These are phyloP conservation scores for Lachnellula occidentalis DNA, from an alignment of 2,329 filamentous ascomycete species.

Conservation along the genomic window DNA sequence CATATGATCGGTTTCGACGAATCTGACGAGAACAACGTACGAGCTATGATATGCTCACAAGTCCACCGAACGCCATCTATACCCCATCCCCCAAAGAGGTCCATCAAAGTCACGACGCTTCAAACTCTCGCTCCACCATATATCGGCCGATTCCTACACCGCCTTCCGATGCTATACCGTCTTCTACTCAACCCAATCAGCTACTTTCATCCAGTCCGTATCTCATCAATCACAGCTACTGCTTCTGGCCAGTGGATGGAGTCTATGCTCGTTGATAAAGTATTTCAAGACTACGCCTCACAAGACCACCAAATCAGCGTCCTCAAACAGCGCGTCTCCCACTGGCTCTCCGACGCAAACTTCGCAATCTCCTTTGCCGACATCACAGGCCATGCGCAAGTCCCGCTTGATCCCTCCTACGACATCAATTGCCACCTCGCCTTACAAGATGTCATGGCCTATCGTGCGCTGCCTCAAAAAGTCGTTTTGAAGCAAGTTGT, in stretches of 20 bases:
- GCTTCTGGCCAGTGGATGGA: constrained; percentile 47
- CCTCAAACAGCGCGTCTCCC: constrained; percentile 41
- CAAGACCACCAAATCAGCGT: constrained; percentile 39
- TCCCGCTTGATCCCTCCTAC: constrained; percentile 43
- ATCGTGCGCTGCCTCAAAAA: constrained; percentile 39
- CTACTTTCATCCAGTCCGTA: constrained; percentile 47
- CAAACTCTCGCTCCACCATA: constrained; percentile 37
- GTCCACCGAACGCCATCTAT: constrained; percentile 44
- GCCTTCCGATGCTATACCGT: constrained; percentile 44
- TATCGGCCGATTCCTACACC: constrained; percentile 41
- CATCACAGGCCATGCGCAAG: constrained; percentile 40
- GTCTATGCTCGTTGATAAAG: constrained; percentile 39
- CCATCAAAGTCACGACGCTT: constrained; percentile 44
- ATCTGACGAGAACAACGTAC: constrained; percentile 38
- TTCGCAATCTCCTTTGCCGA: constrained; percentile 44
- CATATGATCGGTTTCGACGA: constrained; percentile 32
- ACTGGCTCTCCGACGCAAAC: constrained; percentile 47
- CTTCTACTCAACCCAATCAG: constrained; percentile 42
- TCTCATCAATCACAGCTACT: constrained; percentile 44
- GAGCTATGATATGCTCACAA: constrained; percentile 44
- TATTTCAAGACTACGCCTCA: constrained; percentile 44
- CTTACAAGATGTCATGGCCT: constrained; percentile 44
- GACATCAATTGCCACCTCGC: constrained; percentile 42
- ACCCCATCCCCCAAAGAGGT: constrained; percentile 43
- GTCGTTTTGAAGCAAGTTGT: constrained; percentile 43